Evolutionary conservation across 306 rosid genomes (phyloP).

Genomic region (Inga laurina): DNA sequence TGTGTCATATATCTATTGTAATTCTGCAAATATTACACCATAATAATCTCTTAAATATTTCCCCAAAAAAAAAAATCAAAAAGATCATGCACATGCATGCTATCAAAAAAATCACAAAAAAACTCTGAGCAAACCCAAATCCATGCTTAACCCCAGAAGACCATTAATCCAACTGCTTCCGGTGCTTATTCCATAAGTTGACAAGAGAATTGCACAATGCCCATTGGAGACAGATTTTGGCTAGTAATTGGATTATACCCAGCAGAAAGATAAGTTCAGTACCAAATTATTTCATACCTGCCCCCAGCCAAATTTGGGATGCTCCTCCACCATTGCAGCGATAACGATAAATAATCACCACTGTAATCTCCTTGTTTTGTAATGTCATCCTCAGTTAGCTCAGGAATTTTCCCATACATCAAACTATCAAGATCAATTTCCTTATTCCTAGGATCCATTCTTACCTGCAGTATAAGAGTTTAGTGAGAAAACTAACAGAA

Average conservation of each 20-base stretch:
- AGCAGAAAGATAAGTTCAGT: conserved; percentile 26
- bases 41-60: not conserved
- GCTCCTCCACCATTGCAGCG: conserved; percentile 97
- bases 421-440: conserved; percentile 67
- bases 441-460: conserved; percentile 89
- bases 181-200: not conserved
- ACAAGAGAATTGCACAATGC: not conserved
- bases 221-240: not conserved
- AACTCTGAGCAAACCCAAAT: not conserved
- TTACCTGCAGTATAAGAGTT: conserved; percentile 50
- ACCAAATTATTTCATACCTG: conserved; percentile 52
- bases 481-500: not conserved
- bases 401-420: conserved; percentile 68
- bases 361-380: conserved; percentile 76
- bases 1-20: not conserved
- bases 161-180: not conserved
- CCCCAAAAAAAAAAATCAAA: not conserved
- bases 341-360: conserved; percentile 60
- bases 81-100: not conserved
- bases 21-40: not conserved
- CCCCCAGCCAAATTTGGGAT: conserved; percentile 92
- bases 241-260: not conserved
- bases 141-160: not conserved
- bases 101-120: not conserved
- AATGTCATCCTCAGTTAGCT: conserved; percentile 77